Conservation (phyloP, 2,329 filamentous ascomycete genomes). For the Ceratocystiopsis sp. region DNA sequence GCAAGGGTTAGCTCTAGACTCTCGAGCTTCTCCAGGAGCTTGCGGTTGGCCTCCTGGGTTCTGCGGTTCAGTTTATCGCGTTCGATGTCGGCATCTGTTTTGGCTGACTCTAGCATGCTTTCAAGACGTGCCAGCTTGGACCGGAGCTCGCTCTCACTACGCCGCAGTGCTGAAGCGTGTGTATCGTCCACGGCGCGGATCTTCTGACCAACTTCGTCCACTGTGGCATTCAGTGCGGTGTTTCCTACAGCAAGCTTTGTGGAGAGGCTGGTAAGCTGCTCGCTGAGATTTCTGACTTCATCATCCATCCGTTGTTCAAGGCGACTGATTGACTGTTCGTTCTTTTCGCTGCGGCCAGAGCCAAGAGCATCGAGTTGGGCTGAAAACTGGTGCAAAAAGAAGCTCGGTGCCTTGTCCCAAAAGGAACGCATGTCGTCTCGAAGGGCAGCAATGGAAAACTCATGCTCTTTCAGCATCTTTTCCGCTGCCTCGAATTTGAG, state of each 20-base stretch:
- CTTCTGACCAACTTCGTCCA: constrained; percentile 2
- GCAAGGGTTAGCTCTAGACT: constrained; percentile 1
- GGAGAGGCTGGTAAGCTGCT: constrained; percentile 7
- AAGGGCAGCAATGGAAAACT: background rate
- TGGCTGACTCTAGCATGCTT: constrained; percentile 2
- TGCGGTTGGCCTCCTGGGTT: constrained; percentile 1
- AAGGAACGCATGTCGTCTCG: constrained; percentile 6
- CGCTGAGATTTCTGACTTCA: constrained; percentile 5
- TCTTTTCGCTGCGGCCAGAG: constrained; percentile 1
- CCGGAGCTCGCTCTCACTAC: constrained; percentile 2
- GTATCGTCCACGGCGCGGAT: background rate
- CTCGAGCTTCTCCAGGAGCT: constrained; percentile 4
- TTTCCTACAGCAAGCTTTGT: constrained; percentile 5
- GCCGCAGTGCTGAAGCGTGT: background rate
- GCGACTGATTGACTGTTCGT: constrained; percentile 4
- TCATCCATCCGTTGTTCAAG: constrained; percentile 8
- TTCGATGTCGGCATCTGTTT: constrained; percentile 1
- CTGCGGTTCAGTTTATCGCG: background rate
- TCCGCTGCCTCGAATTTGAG: constrained; percentile 7
- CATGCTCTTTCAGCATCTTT: constrained; percentile 4
- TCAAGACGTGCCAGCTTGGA: constrained; percentile 3
- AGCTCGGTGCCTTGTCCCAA: constrained; percentile 5
- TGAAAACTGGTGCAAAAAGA: constrained; percentile 6
- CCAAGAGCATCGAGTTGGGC: constrained; percentile 4
- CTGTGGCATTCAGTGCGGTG: background rate